A percentile compares a stretch with the other conserved stretches of the same genome.
Conservation (phyloP, 192 early-diverging fungal genomes). For the Coemansia sp. region DNA sequence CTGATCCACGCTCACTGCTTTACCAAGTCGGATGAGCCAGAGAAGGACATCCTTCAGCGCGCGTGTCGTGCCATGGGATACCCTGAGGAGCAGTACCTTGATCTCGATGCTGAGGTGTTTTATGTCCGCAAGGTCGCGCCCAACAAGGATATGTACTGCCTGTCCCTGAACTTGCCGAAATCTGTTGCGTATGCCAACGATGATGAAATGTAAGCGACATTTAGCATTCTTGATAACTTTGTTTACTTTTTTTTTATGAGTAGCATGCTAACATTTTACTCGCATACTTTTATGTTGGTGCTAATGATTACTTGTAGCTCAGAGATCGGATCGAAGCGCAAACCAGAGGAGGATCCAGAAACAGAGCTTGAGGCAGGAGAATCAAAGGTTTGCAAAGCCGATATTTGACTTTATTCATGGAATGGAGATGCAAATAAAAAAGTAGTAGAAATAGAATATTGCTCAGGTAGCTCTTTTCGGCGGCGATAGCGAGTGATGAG, state of each 20-base stretch:
- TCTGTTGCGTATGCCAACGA: conserved; percentile 66
- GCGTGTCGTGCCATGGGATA: conserved; percentile 55
- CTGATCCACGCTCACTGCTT: conserved; percentile 96
- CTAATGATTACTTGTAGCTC: background rate
- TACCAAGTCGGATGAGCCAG: conserved; percentile 72
- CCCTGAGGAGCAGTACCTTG: conserved; percentile 39
- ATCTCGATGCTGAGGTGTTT: conserved; percentile 57
- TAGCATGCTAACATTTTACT: background rate
- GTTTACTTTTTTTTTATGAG: background rate
- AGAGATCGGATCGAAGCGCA: conserved; percentile 11
- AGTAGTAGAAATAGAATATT: background rate
- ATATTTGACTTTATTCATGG: background rate
- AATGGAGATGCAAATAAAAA: background rate
- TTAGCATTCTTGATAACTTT: background rate
- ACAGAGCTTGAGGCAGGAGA: background rate
- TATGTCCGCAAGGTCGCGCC: conserved; percentile 95
- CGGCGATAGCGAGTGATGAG: background rate
- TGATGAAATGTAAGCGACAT: conserved; percentile 28
- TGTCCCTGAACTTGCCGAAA: conserved; percentile 77
- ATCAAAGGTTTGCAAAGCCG: conserved; percentile 5
- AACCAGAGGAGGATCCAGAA: conserved; percentile 1
- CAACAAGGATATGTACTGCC: conserved; percentile 98
- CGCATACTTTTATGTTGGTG: background rate
- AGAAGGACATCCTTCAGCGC: conserved; percentile 57
- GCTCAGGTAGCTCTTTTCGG: background rate